Conservation (phyloP, 495 filamentous ascomycete species). For the Pseudoneurospora amorphoporcata region DNA sequence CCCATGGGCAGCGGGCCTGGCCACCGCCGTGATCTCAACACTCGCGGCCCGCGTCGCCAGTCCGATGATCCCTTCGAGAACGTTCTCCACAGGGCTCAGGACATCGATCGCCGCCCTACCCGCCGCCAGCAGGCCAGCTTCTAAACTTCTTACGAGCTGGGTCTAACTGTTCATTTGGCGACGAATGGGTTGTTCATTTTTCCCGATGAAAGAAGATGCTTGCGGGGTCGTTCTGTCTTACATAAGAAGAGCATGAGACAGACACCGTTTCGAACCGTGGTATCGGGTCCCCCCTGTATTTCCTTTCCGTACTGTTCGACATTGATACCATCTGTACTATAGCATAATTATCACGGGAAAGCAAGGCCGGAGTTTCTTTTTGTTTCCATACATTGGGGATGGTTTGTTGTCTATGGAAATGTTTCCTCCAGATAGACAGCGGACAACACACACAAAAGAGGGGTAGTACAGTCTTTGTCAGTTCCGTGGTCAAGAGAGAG, state of each 20-base stretch:
- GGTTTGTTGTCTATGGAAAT: not conserved
- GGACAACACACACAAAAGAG: not conserved
- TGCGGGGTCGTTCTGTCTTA: not conserved
- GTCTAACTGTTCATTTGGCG: not conserved
- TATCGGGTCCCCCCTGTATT: not conserved
- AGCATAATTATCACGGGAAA: not conserved
- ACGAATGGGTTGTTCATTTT: not conserved
- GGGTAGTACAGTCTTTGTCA: not conserved
- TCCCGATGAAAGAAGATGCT: not conserved
- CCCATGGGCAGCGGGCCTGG: not conserved
- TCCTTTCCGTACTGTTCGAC: not conserved
- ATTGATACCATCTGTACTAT: conserved; percentile 1
- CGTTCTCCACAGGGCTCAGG: not conserved
- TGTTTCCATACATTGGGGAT: not conserved
- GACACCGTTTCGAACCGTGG: not conserved
- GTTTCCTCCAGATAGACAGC: not conserved
- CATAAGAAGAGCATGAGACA: not conserved
- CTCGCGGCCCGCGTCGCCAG: not conserved
- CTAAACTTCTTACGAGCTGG: not conserved
- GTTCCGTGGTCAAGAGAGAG: not conserved
- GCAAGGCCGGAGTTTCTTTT: not conserved
- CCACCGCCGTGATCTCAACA: not conserved
- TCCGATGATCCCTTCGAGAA: not conserved
- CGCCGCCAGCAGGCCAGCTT: not conserved
- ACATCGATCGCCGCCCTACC: not conserved